Conservation (phyloP, 1,139 yeast species). For the Suhomyces yuchorum region DNA sequence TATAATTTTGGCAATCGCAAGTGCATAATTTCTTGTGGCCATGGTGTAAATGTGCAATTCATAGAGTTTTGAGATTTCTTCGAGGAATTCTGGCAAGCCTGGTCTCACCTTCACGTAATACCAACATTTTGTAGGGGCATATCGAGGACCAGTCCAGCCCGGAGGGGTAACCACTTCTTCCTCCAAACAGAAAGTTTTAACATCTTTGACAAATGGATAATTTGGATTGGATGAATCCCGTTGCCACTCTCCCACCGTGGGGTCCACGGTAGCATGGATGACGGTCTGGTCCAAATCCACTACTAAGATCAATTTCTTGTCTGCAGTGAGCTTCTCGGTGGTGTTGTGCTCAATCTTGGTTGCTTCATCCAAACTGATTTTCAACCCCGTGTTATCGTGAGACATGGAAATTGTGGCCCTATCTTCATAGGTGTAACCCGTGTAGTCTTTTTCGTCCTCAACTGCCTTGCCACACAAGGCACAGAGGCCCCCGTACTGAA, state of each 20-base stretch:
- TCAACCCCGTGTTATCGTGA: conserved; percentile 84
- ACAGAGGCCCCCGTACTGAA: conserved; percentile 95
- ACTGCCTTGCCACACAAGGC: conserved; percentile 88
- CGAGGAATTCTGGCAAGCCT: conserved; percentile 73
- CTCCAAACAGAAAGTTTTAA: conserved; percentile 70
- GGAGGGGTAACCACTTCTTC: conserved; percentile 71
- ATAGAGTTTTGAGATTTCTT: conserved; percentile 60
- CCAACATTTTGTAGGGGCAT: conserved; percentile 67
- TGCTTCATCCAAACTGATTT: conserved; percentile 85
- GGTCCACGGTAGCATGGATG: conserved; percentile 96
- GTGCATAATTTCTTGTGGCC: conserved; percentile 98
- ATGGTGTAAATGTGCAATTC: conserved; percentile 96
- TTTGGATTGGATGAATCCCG: conserved; percentile 82
- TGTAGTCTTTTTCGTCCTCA: conserved; percentile 79
- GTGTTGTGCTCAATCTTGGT: conserved; percentile 74
- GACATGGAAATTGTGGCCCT: conserved; percentile 88
- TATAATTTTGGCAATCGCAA: conserved; percentile 83
- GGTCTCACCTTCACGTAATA: conserved; percentile 94
- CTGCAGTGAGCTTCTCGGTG: conserved; percentile 60
- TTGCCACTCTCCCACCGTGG: conserved; percentile 97
- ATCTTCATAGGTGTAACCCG: conserved; percentile 71
- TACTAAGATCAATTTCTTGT: conserved; percentile 77
- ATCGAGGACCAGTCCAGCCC: conserved; percentile 58
- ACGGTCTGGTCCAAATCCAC: conserved; percentile 98
- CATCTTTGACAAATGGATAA: conserved; percentile 81